Evolutionary conservation across 2,329 filamentous ascomycete species (phyloP).

Genomic region (Sarocladiaceae sp.): DNA sequence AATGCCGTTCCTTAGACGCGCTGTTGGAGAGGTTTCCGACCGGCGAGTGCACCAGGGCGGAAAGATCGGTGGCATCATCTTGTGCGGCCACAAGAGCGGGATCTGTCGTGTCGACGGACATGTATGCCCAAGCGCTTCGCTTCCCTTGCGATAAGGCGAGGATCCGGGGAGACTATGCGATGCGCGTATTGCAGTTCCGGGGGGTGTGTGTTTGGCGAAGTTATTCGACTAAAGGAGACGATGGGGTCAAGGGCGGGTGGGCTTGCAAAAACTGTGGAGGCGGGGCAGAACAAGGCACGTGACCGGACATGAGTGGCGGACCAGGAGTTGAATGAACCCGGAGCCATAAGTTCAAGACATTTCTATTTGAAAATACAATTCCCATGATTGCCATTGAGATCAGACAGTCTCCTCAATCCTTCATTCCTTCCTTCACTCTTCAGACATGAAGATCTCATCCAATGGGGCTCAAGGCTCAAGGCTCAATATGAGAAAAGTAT

Average conservation of each 20-base stretch:
- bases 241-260: slow-evolving; percentile 1
- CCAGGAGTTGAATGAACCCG: no score
- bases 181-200: slow-evolving; percentile 6
- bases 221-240: slow-evolving; percentile 9
- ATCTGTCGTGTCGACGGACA: slow-evolving; percentile 28
- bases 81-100: slow-evolving; percentile 29
- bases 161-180: no score
- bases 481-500: no score
- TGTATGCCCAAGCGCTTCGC: slow-evolving; percentile 18
- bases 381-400: no score
- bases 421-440: no score
- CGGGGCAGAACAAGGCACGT: not conserved
- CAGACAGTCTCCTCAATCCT: no score
- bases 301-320: no score
- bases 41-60: slow-evolving; percentile 16
- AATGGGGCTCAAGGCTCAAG: no score
- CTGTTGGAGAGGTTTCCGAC: slow-evolving; percentile 11
- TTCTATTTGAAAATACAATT: no score
- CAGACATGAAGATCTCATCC: no score
- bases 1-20: slow-evolving; percentile 46
- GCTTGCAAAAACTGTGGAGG: not conserved
- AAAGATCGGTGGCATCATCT: slow-evolving; percentile 25
- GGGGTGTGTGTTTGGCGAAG: slow-evolving; percentile 10
- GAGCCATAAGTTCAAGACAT: no score
- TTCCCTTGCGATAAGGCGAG: no score